phyloP scores from a whole-genome alignment of 2,329 filamentous ascomycete genomes.

The Grosmannia penicillata region DNA sequence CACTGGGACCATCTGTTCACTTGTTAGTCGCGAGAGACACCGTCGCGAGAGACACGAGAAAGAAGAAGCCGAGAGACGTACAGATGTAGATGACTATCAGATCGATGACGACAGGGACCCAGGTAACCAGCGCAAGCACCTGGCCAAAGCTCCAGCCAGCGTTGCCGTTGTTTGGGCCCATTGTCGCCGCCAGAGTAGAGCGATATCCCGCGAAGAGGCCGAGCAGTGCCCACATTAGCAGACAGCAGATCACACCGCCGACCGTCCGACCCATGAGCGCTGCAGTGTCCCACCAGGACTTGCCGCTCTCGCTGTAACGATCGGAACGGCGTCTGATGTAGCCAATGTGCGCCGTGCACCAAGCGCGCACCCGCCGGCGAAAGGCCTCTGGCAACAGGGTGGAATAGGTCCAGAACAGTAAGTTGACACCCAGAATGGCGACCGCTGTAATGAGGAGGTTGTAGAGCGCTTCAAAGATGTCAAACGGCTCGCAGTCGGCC shows the following conservation, averaged over 20 bases:
- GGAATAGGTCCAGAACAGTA: slow-evolving; percentile 3
- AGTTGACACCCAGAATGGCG: slow-evolving; percentile 4
- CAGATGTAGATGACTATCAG: slow-evolving; percentile 14
- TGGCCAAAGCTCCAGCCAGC: slow-evolving; percentile 17
- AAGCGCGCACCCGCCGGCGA: not conserved
- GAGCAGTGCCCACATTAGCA: slow-evolving; percentile 16
- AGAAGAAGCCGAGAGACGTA: no score
- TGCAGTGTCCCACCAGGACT: not conserved
- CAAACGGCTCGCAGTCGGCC: not conserved
- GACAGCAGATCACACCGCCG: slow-evolving; percentile 9
- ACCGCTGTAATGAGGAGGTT: not conserved
- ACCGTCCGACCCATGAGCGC: slow-evolving; percentile 2
- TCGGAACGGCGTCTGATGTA: not conserved
- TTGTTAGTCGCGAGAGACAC: no score
- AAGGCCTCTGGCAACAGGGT: not conserved
- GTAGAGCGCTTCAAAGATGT: not conserved
- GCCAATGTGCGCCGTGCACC: not conserved
- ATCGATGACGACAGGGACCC: slow-evolving; percentile 16
- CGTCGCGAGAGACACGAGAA: no score
- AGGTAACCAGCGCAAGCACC: slow-evolving; percentile 16
- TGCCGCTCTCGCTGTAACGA: not conserved
- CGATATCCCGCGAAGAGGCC: slow-evolving; percentile 15
- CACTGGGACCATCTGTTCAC: no score
- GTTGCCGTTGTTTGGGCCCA: slow-evolving; percentile 11
- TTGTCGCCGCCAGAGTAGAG: slow-evolving; percentile 3